Percentiles rank a stretch among this genome's conserved stretches.
phyloP scores from a whole-genome alignment of 129 eudicot genomes.

The Logfia minima region DNA sequence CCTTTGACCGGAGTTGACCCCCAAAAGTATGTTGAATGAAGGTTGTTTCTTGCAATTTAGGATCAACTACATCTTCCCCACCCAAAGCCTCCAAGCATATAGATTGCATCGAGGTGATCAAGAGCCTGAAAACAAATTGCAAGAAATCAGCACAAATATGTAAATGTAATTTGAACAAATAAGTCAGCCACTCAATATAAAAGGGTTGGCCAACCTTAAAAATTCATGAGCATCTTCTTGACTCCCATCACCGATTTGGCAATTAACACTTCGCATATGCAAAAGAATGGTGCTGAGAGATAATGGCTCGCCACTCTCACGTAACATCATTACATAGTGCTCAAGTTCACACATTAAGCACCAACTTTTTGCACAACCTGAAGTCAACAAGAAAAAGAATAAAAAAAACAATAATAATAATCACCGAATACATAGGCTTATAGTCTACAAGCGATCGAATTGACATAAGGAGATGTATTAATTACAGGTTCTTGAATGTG shows the following conservation, averaged over 20 bases:
- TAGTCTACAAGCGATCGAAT: neutral
- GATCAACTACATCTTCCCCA: conserved; percentile 71
- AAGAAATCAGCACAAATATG: neutral
- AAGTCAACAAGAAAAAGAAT: conserved; percentile 7
- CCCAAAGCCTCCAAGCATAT: conserved; percentile 84
- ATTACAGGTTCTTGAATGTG: conserved; percentile 79
- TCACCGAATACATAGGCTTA: neutral
- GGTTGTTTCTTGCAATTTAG: conserved; percentile 80
- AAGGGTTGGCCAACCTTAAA: conserved; percentile 55
- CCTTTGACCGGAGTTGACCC: conserved; percentile 92
- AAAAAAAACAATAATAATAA: neutral
- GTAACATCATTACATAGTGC: conserved; percentile 59
- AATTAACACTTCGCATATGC: conserved; percentile 64
- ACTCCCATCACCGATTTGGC: conserved; percentile 85
- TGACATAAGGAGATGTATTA: conserved; percentile 13
- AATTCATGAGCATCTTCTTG: conserved; percentile 99
- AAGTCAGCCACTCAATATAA: conserved; percentile 1
- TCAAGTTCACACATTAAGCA: conserved; percentile 97
- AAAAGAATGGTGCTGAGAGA: conserved; percentile 71
- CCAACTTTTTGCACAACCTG: conserved; percentile 77
- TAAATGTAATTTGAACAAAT: neutral
- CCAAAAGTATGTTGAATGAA: conserved; percentile 89
- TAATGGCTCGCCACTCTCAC: conserved; percentile 69
- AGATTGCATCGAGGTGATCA: conserved; percentile 93
- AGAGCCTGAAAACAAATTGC: conserved; percentile 52